A percentile compares a stretch with the other conserved stretches of the same genome.
Evolutionary conservation across 179 eudicot species (phyloP).

Genomic region (Amaranthus tricolor): DNA sequence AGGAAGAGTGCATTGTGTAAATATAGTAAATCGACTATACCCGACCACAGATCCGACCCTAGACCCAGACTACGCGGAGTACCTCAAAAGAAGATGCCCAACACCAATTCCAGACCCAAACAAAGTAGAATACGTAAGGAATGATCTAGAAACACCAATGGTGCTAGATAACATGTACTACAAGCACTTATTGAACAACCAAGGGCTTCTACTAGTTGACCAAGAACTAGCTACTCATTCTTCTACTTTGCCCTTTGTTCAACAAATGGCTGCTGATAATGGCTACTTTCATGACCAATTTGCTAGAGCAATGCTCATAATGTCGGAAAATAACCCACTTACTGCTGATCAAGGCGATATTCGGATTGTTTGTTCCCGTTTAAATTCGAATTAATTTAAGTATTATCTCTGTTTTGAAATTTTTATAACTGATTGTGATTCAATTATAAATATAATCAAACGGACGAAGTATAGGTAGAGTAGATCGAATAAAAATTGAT

Average conservation of each 20-base stretch:
- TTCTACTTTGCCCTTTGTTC: slow-evolving; percentile 49
- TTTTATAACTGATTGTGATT: too few species aligned
- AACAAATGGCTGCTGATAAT: slow-evolving; percentile 72
- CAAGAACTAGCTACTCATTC: slow-evolving; percentile 54
- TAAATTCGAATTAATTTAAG: slow-evolving; percentile 24
- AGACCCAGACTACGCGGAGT: slow-evolving; percentile 50
- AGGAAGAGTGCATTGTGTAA: slow-evolving; percentile 68
- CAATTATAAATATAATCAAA: too few species aligned
- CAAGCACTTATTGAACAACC: slow-evolving; percentile 50
- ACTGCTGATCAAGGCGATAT: slow-evolving; percentile 59
- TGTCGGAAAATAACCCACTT: slow-evolving; percentile 75
- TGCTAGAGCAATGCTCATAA: slow-evolving; percentile 41
- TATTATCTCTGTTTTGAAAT: too few species aligned
- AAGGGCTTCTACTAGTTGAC: slow-evolving; percentile 59
- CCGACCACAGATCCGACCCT: slow-evolving; percentile 65
- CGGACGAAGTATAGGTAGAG: too few species aligned
- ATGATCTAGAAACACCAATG: slow-evolving; percentile 65
- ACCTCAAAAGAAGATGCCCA: slow-evolving; percentile 70
- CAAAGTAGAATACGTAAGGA: slow-evolving; percentile 48
- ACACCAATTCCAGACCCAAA: slow-evolving; percentile 47
- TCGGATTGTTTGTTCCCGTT: slow-evolving; percentile 55
- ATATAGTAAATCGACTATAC: slow-evolving; percentile 61
- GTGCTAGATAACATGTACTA: slow-evolving; percentile 63
- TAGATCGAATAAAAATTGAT: too few species aligned
- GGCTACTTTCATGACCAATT: slow-evolving; percentile 60